These are phyloP conservation scores for Primulina eburnea DNA, from an alignment of 257 asterid species.

Conservation along the genomic window DNA sequence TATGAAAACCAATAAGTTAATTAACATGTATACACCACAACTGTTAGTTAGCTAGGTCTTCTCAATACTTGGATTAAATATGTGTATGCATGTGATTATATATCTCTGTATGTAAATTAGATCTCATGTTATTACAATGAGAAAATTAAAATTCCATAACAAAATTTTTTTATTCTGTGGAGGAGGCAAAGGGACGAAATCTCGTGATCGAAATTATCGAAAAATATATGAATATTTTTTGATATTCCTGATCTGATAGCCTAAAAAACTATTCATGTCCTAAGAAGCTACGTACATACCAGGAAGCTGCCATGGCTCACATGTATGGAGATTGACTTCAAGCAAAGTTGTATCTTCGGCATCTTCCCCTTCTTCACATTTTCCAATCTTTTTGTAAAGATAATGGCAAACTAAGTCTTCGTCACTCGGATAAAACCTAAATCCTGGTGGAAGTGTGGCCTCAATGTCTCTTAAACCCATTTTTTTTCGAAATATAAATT, in stretches of 20 bases:
- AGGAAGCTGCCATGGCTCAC: constrained; percentile 98
- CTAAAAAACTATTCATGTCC: too few species aligned
- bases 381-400: constrained; percentile 62
- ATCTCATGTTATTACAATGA: too few species aligned
- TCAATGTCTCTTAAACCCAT: constrained; percentile 89
- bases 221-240: too few species aligned
- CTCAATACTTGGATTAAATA: too few species aligned
- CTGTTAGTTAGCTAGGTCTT: too few species aligned
- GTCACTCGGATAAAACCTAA: constrained; percentile 83
- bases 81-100: too few species aligned
- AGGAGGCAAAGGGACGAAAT: too few species aligned
- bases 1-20: not conserved
- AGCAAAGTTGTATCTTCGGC: constrained; percentile 45
- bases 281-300: constrained; percentile 37
- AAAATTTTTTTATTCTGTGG: too few species aligned
- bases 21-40: not conserved
- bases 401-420: constrained; percentile 82
- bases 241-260: too few species aligned
- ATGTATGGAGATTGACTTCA: constrained; percentile 76
- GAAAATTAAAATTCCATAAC: too few species aligned
- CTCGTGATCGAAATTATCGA: too few species aligned
- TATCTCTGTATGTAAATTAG: too few species aligned
- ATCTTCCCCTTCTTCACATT: constrained; percentile 30
- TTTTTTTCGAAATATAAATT: not conserved
- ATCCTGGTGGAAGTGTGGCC: constrained; percentile 81